phyloP scores from a whole-genome alignment of 2,329 filamentous ascomycete genomes.

The Gyromitra esculenta region DNA sequence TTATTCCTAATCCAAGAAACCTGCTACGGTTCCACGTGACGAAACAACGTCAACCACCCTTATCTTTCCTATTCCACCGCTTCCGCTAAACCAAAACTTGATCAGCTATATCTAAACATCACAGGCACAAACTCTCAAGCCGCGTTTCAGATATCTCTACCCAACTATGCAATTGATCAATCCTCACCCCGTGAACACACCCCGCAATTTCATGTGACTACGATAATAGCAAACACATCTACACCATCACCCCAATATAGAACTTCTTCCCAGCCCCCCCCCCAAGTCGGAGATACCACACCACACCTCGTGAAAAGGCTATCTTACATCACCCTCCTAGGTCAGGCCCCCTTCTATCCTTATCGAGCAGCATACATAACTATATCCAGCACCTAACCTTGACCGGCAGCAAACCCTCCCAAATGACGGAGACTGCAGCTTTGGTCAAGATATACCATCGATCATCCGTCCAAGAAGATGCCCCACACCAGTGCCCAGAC shows the following conservation, averaged over 20 bases:
- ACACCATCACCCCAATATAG: background rate
- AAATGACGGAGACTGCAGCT: background rate
- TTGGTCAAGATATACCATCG: background rate
- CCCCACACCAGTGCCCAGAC: background rate
- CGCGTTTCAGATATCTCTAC: background rate
- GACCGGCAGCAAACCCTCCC: background rate
- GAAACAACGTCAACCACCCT: background rate
- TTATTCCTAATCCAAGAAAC: background rate
- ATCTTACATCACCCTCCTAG: background rate
- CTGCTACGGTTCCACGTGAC: background rate
- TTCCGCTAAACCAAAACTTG: background rate
- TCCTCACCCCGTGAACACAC: background rate
- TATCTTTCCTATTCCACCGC: background rate
- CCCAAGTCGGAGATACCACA: background rate
- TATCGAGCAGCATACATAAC: background rate
- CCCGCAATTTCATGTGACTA: background rate
- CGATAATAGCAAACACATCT: background rate
- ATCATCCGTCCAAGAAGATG: background rate
- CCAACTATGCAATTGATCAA: background rate
- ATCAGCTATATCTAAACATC: background rate
- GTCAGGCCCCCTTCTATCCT: background rate
- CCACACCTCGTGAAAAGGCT: background rate
- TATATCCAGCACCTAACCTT: background rate
- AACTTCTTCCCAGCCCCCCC: background rate
- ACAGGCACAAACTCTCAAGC: background rate